Conservation (phyloP, 2,329 filamentous ascomycete species). For the Chaetomium sp. region DNA sequence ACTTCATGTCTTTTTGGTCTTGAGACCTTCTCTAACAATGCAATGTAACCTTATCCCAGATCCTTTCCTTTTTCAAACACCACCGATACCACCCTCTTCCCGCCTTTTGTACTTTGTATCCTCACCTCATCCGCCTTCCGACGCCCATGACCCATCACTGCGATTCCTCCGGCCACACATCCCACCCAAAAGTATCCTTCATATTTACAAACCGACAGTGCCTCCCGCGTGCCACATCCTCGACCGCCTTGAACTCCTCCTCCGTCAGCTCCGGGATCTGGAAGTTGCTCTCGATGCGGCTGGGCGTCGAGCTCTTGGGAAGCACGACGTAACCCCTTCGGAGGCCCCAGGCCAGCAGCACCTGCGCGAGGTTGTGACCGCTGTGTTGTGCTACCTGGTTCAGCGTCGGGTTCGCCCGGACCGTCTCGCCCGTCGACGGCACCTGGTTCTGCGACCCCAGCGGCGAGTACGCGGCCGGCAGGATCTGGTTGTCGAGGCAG, state of each 20-base stretch:
- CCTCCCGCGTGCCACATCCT: constrained; percentile 65
- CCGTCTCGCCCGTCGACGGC: constrained; percentile 67
- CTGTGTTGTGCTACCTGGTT: constrained; percentile 60
- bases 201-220: constrained; percentile 77
- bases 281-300: constrained; percentile 67
- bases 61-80: not conserved
- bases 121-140: not conserved
- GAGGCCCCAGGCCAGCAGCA: constrained; percentile 67
- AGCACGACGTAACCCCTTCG: constrained; percentile 67
- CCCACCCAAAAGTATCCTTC: constrained; percentile 77
- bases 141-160: not conserved
- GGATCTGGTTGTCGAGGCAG: constrained; percentile 54
- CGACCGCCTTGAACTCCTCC: constrained; percentile 62
- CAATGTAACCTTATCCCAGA: not conserved
- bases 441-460: constrained; percentile 70
- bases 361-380: constrained; percentile 61
- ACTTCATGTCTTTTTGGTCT: not conserved
- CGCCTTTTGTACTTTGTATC: not conserved
- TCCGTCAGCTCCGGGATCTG: constrained; percentile 57
- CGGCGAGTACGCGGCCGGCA: constrained; percentile 54
- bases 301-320: constrained; percentile 69
- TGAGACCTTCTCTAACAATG: not conserved
- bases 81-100: not conserved
- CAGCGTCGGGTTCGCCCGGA: constrained; percentile 60
- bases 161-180: constrained; percentile 66